These are phyloP conservation scores for Parathielavia appendiculata DNA, from an alignment of 495 filamentous ascomycete species.

Conservation along the genomic window DNA sequence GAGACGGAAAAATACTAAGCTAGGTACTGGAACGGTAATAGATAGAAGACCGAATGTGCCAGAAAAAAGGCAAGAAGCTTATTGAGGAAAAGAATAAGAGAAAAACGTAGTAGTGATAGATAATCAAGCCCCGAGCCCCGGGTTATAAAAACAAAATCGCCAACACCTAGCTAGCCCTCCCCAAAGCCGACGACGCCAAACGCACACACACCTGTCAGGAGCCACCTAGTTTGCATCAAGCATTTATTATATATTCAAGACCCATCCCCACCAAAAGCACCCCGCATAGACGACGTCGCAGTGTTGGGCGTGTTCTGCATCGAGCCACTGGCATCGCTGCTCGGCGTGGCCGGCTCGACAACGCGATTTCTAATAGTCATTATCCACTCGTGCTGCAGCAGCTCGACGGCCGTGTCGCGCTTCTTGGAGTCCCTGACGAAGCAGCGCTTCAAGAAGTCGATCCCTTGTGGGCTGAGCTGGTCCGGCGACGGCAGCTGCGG, in stretches of 20 bases:
- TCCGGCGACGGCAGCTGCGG: constrained; percentile 76
- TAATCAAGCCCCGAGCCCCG: too few relatives aligned
- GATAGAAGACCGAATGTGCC: background rate
- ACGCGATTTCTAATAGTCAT: constrained; percentile 53
- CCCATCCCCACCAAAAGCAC: constrained; percentile 11
- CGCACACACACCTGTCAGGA: background rate
- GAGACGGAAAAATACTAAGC: background rate
- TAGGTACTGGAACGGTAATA: background rate
- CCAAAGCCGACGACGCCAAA: too few relatives aligned
- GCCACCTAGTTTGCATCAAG: background rate
- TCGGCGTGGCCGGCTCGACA: constrained; percentile 51
- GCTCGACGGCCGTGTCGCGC: constrained; percentile 76
- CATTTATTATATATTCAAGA: constrained; percentile 4
- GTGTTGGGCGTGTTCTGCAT: constrained; percentile 35
- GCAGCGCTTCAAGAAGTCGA: constrained; percentile 83
- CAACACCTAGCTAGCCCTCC: background rate
- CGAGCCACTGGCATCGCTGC: constrained; percentile 42
- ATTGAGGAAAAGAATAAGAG: too few relatives aligned
- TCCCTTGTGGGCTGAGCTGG: constrained; percentile 75
- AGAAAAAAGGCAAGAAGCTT: too few relatives aligned
- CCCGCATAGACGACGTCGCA: constrained; percentile 11
- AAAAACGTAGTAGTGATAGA: too few relatives aligned
- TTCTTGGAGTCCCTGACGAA: constrained; percentile 80
- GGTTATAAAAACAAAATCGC: too few relatives aligned
- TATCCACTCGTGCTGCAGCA: constrained; percentile 97